These are phyloP conservation scores for Alternaria consortialis DNA, from an alignment of 2,329 filamentous ascomycete species.

Conservation along the genomic window DNA sequence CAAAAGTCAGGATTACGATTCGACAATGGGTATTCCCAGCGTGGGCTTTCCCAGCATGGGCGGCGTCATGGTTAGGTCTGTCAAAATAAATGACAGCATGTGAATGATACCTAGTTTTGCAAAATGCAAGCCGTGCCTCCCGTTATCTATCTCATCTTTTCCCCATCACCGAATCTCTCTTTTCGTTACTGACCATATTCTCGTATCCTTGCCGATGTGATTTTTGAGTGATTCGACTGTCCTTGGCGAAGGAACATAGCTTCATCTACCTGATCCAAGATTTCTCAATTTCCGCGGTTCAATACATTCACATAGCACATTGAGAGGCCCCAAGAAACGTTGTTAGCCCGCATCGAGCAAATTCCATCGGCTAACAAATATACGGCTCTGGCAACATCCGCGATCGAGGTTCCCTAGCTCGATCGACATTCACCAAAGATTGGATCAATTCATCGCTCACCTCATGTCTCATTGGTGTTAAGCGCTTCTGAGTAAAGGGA, in stretches of 20 bases:
- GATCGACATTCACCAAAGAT: background rate
- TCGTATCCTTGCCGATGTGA: no score
- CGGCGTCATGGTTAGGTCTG: slow-evolving; percentile 51
- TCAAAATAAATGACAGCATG: slow-evolving; percentile 42
- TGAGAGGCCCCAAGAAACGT: background rate
- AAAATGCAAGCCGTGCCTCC: slow-evolving; percentile 46
- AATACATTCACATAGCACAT: background rate
- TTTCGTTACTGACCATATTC: no score
- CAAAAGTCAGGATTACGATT: slow-evolving; percentile 45
- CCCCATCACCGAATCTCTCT: background rate
- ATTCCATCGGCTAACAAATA: background rate
- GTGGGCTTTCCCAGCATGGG: slow-evolving; percentile 48
- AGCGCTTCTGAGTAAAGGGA: background rate
- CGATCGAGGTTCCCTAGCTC: background rate
- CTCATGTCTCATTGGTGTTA: background rate
- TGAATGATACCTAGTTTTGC: slow-evolving; percentile 51
- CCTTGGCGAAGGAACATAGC: no score
- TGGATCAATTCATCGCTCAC: background rate
- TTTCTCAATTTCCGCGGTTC: background rate
- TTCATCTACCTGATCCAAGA: background rate
- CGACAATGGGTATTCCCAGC: slow-evolving; percentile 44
- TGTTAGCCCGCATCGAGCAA: background rate
- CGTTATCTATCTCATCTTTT: slow-evolving; percentile 4
- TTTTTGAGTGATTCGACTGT: background rate
- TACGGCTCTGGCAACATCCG: background rate